These are phyloP conservation scores for Fusarium sp. DNA, from an alignment of 2,329 filamentous ascomycete genomes.

Conservation along the genomic window DNA sequence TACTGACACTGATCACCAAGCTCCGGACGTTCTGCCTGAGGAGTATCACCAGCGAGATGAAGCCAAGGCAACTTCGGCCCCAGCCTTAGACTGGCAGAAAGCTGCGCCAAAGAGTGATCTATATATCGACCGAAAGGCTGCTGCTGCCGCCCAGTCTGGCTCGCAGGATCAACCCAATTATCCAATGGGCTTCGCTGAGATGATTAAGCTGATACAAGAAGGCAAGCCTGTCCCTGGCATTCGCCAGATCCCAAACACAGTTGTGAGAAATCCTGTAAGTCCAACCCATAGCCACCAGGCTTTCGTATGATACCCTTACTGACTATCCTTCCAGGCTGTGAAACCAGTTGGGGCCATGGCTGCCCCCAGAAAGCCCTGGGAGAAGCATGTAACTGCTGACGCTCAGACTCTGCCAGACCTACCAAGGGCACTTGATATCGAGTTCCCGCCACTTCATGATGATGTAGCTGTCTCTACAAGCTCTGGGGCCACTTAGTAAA, in stretches of 20 bases:
- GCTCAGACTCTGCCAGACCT: conserved; percentile 35
- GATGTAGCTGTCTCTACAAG: conserved; percentile 12
- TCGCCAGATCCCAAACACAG: conserved; percentile 84
- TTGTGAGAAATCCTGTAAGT: conserved; percentile 77
- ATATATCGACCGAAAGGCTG: conserved; percentile 57
- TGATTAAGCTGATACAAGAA: conserved; percentile 85
- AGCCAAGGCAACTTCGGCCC: conserved; percentile 23
- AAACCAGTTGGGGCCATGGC: conserved; percentile 62
- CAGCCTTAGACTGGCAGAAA: conserved; percentile 61
- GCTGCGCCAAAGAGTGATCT: conserved; percentile 64
- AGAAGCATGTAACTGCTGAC: conserved; percentile 64
- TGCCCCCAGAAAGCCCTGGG: conserved; percentile 79
- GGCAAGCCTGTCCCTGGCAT: conserved; percentile 90
- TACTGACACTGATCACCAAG: conserved; percentile 50
- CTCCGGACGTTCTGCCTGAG: conserved; percentile 55
- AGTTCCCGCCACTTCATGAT: conserved; percentile 53
- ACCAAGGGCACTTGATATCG: conserved; percentile 50
- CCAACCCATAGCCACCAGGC: neutral
- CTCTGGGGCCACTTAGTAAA: conserved; percentile 6
- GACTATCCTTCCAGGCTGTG: conserved; percentile 54
- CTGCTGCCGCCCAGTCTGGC: conserved; percentile 36
- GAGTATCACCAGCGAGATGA: conserved; percentile 46
- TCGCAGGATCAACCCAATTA: conserved; percentile 73
- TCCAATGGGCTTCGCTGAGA: conserved; percentile 85
- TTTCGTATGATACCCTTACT: conserved; percentile 2